Percentiles rank a stretch among this genome's conserved stretches.
Evolutionary conservation across 2,329 filamentous ascomycete species (phyloP).

Genomic region (Epichloe festucae): DNA sequence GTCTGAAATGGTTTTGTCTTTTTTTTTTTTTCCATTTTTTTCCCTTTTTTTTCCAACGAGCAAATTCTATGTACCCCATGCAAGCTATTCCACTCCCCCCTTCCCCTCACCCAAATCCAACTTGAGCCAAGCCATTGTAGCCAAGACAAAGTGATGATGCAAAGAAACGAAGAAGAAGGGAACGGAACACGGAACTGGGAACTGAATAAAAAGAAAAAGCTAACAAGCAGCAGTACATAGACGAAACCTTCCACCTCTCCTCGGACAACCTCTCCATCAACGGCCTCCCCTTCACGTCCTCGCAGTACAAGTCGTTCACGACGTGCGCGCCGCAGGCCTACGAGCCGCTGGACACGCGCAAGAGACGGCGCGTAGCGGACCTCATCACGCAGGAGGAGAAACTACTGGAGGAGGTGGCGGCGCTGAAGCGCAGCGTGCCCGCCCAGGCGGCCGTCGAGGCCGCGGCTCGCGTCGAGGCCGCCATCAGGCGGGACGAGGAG

Average conservation of each 20-base stretch:
- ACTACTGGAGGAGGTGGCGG: slow-evolving; percentile 49
- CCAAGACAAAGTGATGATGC: no score
- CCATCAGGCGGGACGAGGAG: slow-evolving; percentile 34
- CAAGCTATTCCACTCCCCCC: no score
- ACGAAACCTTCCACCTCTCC: slow-evolving; percentile 44
- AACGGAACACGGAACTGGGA: no score
- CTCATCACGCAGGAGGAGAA: slow-evolving; percentile 51
- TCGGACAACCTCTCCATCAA: slow-evolving; percentile 50
- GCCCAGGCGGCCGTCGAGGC: slow-evolving; percentile 28
- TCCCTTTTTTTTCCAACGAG: not conserved
- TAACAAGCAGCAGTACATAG: slow-evolving; percentile 38
- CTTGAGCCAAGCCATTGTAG: no score
- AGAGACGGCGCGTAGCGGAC: slow-evolving; percentile 45
- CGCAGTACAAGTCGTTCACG: slow-evolving; percentile 23
- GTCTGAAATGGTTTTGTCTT: not conserved
- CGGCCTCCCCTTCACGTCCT: slow-evolving; percentile 36
- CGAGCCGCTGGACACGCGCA: slow-evolving; percentile 47
- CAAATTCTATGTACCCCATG: no score
- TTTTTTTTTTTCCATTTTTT: no score
- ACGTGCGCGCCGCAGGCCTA: slow-evolving; percentile 24
- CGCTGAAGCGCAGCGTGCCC: slow-evolving; percentile 42
- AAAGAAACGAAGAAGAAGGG: not conserved
- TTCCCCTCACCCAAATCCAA: no score
- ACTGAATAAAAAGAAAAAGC: not conserved
- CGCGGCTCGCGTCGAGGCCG: slow-evolving; percentile 26